phyloP scores from a whole-genome alignment of 2,329 filamentous ascomycete genomes.

The Sordariomycetes sp. region DNA sequence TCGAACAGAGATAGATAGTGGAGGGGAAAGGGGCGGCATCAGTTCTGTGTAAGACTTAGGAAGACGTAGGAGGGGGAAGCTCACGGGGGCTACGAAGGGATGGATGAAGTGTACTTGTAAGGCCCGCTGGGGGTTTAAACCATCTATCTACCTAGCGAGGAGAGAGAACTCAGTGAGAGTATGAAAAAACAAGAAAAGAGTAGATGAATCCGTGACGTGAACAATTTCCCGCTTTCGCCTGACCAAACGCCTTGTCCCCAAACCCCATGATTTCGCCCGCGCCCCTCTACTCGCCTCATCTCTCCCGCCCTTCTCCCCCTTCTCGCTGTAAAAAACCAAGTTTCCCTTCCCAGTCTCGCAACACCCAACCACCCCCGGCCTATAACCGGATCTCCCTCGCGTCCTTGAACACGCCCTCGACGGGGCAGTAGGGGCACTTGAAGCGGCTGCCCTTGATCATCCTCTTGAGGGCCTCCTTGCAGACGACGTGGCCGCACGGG shows the following conservation, averaged over 20 bases:
- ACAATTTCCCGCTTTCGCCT: neutral
- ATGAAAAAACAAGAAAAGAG: neutral
- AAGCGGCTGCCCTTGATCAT: conserved; percentile 71
- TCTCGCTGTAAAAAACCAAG: neutral
- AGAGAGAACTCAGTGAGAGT: no score
- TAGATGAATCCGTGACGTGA: neutral
- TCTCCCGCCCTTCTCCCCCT: no score
- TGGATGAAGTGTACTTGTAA: no score
- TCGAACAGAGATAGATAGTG: no score
- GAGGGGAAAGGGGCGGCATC: no score
- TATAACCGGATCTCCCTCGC: conserved; percentile 62
- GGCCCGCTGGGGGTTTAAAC: no score
- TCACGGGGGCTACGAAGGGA: no score
- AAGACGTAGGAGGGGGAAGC: no score
- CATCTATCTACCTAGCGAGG: no score
- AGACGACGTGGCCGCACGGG: conserved; percentile 89
- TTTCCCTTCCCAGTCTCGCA: neutral
- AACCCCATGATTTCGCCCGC: neutral
- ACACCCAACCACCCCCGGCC: neutral
- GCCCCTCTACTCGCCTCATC: neutral
- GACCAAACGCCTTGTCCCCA: neutral
- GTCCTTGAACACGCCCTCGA: conserved; percentile 67
- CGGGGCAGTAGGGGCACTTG: conserved; percentile 95
- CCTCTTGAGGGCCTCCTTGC: conserved; percentile 69
- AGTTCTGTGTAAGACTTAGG: no score